These are phyloP conservation scores for Coniosporium tulheliwenetii DNA, from an alignment of 2,329 filamentous ascomycete genomes.

Conservation along the genomic window DNA sequence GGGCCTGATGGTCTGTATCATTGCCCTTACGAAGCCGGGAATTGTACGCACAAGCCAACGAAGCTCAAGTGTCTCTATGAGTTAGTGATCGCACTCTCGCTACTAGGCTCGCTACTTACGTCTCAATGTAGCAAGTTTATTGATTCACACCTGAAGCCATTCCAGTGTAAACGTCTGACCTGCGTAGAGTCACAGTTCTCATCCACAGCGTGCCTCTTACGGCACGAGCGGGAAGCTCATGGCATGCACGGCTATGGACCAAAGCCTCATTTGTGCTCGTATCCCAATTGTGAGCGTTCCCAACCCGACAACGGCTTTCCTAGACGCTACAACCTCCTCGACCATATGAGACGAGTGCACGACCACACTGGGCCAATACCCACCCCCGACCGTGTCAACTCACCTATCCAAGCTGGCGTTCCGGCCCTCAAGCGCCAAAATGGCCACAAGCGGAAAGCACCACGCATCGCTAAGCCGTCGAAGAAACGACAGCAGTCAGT, in stretches of 20 bases:
- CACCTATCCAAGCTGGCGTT: no score
- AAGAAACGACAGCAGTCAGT: no score
- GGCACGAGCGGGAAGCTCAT: constrained; percentile 90
- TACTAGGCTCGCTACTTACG: no score
- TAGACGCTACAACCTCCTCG: constrained; percentile 85
- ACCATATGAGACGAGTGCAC: constrained; percentile 95
- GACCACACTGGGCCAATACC: constrained; percentile 40
- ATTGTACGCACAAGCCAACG: constrained; percentile 82
- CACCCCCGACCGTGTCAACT: no score
- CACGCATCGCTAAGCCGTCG: no score
- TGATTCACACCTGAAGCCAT: constrained; percentile 91
- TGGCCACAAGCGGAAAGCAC: not conserved
- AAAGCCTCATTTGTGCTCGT: constrained; percentile 80
- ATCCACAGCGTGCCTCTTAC: constrained; percentile 84
- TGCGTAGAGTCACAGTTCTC: constrained; percentile 85
- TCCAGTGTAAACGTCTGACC: constrained; percentile 73
- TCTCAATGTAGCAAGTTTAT: constrained; percentile 83
- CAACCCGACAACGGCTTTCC: constrained; percentile 77
- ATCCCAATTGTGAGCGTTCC: constrained; percentile 74
- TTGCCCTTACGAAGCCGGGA: constrained; percentile 68
- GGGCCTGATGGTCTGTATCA: constrained; percentile 71
- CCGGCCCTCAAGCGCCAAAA: not conserved
- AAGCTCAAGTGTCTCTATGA: constrained; percentile 99
- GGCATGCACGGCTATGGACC: constrained; percentile 90
- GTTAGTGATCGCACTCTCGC: constrained; percentile 36